A percentile compares a stretch with the other conserved stretches of the same genome.
phyloP scores from a whole-genome alignment of 2,329 filamentous ascomycete species.

The Pseudogymnoascus sp. region DNA sequence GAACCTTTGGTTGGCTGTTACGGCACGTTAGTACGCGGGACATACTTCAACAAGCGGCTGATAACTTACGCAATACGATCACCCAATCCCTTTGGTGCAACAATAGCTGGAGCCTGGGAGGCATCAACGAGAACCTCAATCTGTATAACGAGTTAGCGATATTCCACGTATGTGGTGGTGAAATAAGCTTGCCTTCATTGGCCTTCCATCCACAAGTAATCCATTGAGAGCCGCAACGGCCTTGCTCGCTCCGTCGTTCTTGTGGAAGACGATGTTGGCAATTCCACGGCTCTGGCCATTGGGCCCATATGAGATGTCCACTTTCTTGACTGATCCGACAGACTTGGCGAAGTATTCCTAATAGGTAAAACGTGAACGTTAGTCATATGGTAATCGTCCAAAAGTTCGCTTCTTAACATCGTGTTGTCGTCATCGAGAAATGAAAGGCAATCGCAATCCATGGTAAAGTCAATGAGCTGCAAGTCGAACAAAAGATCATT shows the following conservation, averaged over 20 bases:
- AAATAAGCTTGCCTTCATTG: constrained; percentile 69
- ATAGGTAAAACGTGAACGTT: constrained; percentile 53
- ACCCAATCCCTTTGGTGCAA: constrained; percentile 66
- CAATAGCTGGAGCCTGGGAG: constrained; percentile 60
- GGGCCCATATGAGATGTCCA: constrained; percentile 87
- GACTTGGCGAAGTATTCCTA: constrained; percentile 96
- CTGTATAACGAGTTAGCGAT: constrained; percentile 38
- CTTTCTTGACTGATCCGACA: constrained; percentile 84
- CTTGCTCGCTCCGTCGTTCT: constrained; percentile 74
- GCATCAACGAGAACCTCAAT: constrained; percentile 88
- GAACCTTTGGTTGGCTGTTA: constrained; percentile 55
- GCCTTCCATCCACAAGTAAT: constrained; percentile 79
- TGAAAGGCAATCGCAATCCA: constrained; percentile 8
- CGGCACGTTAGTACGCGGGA: constrained; percentile 25
- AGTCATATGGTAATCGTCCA: constrained; percentile 50
- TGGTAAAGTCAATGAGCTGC: constrained; percentile 10
- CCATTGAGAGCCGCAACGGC: constrained; percentile 82
- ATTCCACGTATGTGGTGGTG: neutral
- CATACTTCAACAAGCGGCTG: neutral
- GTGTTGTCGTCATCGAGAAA: constrained; percentile 15
- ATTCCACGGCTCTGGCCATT: constrained; percentile 87
- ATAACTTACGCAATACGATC: constrained; percentile 72
- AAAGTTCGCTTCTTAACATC: constrained; percentile 29
- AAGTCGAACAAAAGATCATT: constrained; percentile 27
- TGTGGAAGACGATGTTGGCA: constrained; percentile 80